phyloP scores from a whole-genome alignment of 2,329 filamentous ascomycete species.

The Chaetomium olivaceum region DNA sequence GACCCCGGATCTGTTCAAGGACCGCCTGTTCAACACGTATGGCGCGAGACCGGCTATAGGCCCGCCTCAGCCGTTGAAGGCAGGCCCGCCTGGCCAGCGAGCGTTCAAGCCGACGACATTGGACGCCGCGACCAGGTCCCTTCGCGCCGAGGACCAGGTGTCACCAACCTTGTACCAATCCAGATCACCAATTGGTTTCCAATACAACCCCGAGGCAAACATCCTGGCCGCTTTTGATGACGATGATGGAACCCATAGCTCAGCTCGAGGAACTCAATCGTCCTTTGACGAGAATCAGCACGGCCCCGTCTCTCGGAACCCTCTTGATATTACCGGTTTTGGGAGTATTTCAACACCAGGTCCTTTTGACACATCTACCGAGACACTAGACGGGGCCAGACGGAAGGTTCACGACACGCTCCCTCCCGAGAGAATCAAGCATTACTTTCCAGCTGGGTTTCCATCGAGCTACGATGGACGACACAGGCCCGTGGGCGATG shows the following conservation, averaged over 20 bases:
- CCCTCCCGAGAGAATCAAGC: conserved; percentile 31
- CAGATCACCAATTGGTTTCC: conserved; percentile 1
- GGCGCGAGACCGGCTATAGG: conserved; percentile 38
- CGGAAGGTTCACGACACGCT: conserved; percentile 38
- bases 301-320: background rate
- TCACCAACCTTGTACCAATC: background rate
- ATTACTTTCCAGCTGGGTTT: conserved; percentile 38
- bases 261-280: background rate
- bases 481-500: conserved; percentile 20
- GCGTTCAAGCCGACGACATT: conserved; percentile 49
- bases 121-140: conserved; percentile 42
- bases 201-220: background rate
- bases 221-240: background rate
- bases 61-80: conserved; percentile 53
- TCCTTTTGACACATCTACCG: conserved; percentile 7
- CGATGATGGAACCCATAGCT: background rate
- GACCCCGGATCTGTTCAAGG: conserved; percentile 20
- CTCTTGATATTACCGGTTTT: background rate
- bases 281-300: conserved; percentile 3
- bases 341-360: background rate
- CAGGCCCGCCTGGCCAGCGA: conserved; percentile 56
- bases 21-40: conserved; percentile 17
- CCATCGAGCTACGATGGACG: conserved; percentile 37
- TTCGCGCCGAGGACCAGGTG: conserved; percentile 28
- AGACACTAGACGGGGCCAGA: background rate